phyloP scores from a whole-genome alignment of 257 asterid species.

The Solanum piurae region DNA sequence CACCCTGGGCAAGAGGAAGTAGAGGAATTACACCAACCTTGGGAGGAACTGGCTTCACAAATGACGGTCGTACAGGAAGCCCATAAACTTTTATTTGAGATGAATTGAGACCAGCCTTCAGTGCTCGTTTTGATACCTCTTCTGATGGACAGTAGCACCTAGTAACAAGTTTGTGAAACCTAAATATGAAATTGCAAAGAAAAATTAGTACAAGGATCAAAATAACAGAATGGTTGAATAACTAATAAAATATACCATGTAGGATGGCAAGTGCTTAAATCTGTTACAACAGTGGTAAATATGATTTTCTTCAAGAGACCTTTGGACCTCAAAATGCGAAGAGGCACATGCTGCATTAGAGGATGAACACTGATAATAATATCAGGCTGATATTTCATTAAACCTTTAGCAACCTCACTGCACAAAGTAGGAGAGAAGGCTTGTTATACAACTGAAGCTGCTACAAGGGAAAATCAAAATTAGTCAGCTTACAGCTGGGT shows the following conservation, averaged over 20 bases:
- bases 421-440: constrained; percentile 10
- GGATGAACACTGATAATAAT: constrained; percentile 98
- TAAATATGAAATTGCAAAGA: constrained; percentile 14
- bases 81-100: constrained; percentile 88
- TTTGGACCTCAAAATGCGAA: constrained; percentile 82
- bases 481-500: background rate
- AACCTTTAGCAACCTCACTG: constrained; percentile 94
- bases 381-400: constrained; percentile 93
- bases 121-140: constrained; percentile 93
- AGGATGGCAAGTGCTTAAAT: constrained; percentile 92
- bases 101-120: constrained; percentile 77
- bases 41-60: constrained; percentile 73
- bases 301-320: constrained; percentile 92
- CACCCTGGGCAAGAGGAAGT: background rate
- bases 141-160: constrained; percentile 95
- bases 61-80: constrained; percentile 96
- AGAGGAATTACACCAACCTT: constrained; percentile 39
- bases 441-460: background rate
- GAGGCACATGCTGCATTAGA: constrained; percentile 96
- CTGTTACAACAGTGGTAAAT: constrained; percentile 90
- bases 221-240: constrained; percentile 1
- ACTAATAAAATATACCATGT: constrained; percentile 60
- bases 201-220: constrained; percentile 1
- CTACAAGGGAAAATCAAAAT: background rate
- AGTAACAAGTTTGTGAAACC: constrained; percentile 99